Conservation (phyloP, 2,329 filamentous ascomycete genomes). For the Hawksworthiomyces lignivorus region DNA sequence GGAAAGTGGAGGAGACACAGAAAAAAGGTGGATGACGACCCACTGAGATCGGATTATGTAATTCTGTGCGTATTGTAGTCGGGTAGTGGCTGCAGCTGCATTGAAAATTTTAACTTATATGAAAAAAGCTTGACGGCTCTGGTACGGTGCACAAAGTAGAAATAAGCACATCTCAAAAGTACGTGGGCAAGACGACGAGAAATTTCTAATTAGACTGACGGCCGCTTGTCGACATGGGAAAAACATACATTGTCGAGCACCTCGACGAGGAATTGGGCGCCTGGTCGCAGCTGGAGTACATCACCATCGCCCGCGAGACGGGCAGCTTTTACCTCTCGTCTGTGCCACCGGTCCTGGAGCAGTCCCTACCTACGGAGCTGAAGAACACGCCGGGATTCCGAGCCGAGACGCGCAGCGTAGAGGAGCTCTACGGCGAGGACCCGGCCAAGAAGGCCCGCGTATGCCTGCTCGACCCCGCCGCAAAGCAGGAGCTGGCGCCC, state of each 20-base stretch:
- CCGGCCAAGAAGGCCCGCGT: constrained; percentile 55
- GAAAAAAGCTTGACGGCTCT: too few relatives aligned
- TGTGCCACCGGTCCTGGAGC: constrained; percentile 55
- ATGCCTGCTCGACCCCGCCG: constrained; percentile 83
- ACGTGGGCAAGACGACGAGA: too few relatives aligned
- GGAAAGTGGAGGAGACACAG: background rate
- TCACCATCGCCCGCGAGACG: constrained; percentile 77
- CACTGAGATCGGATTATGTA: too few relatives aligned
- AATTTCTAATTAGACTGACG: too few relatives aligned
- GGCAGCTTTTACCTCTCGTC: constrained; percentile 76
- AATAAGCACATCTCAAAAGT: too few relatives aligned
- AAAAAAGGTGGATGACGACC: background rate
- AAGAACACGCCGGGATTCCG: constrained; percentile 53
- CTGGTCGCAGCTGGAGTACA: constrained; percentile 93
- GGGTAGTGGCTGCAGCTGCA: too few relatives aligned
- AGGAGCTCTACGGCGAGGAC: constrained; percentile 66
- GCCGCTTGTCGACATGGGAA: constrained; percentile 29
- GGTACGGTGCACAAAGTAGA: too few relatives aligned
- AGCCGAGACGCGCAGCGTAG: constrained; percentile 70
- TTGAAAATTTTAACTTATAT: too few relatives aligned
- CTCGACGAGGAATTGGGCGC: constrained; percentile 87
- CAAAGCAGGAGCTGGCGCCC: constrained; percentile 69
- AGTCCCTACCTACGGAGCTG: constrained; percentile 50
- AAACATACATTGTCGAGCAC: constrained; percentile 92
- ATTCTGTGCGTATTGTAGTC: too few relatives aligned